Evolutionary conservation across 164 flowering plant species (phyloP).

Genomic region (Protea cynaroides): DNA sequence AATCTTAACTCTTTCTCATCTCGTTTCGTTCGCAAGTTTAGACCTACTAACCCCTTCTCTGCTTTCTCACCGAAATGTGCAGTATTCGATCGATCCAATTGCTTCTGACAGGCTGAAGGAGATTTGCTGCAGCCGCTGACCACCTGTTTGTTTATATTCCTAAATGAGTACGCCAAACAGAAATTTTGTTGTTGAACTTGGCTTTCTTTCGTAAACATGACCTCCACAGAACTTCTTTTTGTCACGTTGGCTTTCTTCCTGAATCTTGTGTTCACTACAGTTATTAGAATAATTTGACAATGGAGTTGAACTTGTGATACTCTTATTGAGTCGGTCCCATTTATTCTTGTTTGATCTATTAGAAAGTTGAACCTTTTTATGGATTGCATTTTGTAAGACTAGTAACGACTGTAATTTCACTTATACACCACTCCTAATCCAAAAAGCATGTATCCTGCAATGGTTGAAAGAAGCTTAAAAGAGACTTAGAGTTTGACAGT

Average conservation of each 20-base stretch:
- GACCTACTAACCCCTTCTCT: neutral
- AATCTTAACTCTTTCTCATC: neutral
- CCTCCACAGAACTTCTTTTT: too few relatives aligned
- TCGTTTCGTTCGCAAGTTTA: neutral
- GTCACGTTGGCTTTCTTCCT: neutral
- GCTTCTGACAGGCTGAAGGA: neutral
- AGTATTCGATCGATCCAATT: neutral
- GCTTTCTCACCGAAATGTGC: neutral
- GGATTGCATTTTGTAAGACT: too few relatives aligned
- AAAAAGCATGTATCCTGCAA: too few relatives aligned
- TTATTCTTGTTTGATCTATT: neutral
- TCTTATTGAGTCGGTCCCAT: neutral
- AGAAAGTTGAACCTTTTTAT: too few relatives aligned
- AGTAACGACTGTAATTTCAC: too few relatives aligned
- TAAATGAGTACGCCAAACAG: neutral
- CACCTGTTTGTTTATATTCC: neutral
- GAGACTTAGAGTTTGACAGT: too few relatives aligned
- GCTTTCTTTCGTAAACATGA: too few relatives aligned
- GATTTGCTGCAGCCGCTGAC: neutral
- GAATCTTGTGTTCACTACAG: neutral
- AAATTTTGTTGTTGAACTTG: neutral
- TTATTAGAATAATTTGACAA: neutral
- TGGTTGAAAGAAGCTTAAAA: too few relatives aligned
- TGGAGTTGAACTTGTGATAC: neutral
- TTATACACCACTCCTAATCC: too few relatives aligned